Evolutionary conservation across 202 grass and related monocot species (phyloP), one percentile per base, ranked within the genome.

Genomic region (Panicum virgatum): DNA sequence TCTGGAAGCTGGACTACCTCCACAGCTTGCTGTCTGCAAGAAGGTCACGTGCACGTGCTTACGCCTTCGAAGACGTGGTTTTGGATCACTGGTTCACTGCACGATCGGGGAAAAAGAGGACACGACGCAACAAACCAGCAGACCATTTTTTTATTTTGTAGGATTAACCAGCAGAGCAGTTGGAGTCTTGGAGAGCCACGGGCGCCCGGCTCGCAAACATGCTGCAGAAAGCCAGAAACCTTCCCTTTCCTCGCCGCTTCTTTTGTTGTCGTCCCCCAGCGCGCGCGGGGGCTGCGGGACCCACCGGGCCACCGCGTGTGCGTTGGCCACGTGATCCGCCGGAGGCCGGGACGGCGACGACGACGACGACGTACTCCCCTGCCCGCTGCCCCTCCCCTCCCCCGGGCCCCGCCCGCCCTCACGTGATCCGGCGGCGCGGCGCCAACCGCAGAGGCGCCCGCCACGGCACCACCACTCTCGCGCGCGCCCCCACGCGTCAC

Each of bases 241-340:
- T 8, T 12, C 12, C 45, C 6, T 20, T 40, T 29, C 53, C 5
- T 27, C 26, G 11, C 14, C 12, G n/a, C 6, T 43, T 2, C n/a
- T 22, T 46, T 84, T 29, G n/a, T n/a, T n/a, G 18, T 27, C 32
- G 32, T 34, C 32, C 32, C 3, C 2, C 16, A 4, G 23, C 69
- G 25, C 25, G 44, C 42, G 37, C 20, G 7, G 50, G 46, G 80
- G 76, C 11, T 46, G 73, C 83, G 32, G 44, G 7, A 0, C 25
- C 57, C 57, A 11, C 25, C 12, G 25, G 78, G 25, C 42, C 72
- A 76, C 79, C 85, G 12, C 32, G 54, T 12, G 54, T 82, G 89
- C 79, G 94, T 86, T 94, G 94, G 88, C 93, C 88, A 96, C 90
- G 85, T 96, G 87, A 92, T 44, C 23, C 73, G 36, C 27, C 80